Evolutionary conservation across 306 rosid genomes (phyloP).

Genomic region (Sophora flavescens): DNA sequence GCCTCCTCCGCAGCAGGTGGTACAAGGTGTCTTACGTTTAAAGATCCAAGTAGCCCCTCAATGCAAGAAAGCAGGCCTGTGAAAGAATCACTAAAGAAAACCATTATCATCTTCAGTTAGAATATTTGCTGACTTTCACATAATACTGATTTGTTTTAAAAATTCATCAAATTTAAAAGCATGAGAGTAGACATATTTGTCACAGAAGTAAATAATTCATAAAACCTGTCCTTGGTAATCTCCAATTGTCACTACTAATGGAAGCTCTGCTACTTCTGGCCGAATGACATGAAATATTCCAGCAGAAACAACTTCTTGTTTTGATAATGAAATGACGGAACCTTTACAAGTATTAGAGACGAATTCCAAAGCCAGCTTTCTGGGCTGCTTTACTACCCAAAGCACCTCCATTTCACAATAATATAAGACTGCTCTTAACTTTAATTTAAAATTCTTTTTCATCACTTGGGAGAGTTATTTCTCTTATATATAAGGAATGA

Average conservation of each 20-base stretch:
- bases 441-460: too few relatives aligned
- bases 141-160: not conserved
- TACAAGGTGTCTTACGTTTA: constrained; percentile 72
- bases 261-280: constrained; percentile 91
- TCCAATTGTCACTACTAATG: constrained; percentile 83
- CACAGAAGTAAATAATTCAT: constrained; percentile 19
- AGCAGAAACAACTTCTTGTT: constrained; percentile 67
- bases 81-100: constrained; percentile 81
- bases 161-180: not conserved
- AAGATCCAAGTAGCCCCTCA: constrained; percentile 70
- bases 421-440: too few relatives aligned
- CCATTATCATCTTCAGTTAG: constrained; percentile 2
- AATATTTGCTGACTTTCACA: not conserved
- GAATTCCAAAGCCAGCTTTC: too few relatives aligned
- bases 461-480: too few relatives aligned
- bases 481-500: too few relatives aligned
- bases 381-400: too few relatives aligned
- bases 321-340: too few relatives aligned
- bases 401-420: too few relatives aligned
- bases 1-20: constrained; percentile 96
- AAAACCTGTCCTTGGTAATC: constrained; percentile 87
- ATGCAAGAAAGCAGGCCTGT: constrained; percentile 81
- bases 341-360: too few relatives aligned
- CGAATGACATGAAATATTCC: constrained; percentile 90
- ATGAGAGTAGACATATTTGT: not conserved